Evolutionary conservation across 371 early-diverging fungal species (phyloP), one percentile per base, ranked within the genome.

Genomic region (Apophysomyces trapeziformis): DNA sequence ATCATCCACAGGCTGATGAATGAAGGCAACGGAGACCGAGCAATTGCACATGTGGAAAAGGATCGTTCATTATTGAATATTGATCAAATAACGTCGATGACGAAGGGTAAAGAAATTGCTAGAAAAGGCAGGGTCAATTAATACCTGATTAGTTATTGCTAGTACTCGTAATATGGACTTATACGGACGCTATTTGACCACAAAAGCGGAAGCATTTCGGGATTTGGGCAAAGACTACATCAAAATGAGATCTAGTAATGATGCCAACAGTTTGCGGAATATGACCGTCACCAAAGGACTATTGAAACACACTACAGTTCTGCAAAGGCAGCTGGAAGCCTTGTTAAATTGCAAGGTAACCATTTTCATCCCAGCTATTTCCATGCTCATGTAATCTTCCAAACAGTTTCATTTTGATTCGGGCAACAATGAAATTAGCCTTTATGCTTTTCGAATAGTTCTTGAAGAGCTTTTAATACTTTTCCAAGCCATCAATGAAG

Each of bases 401-500:
- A 58, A 13, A 8, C 47, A 61, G 61, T 70, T 77, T 58, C 81
- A 93, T 85, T 92, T 90, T 18, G 94, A 94, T 32, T 91, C 92
- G 36, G 83, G 93, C 35, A 92, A 95, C 77, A 95, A 95, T 71
- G 92, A 93, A 18, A 90, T 95, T 4, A 94, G 95, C 0, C 79
- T 95, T 32, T 88, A 90, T 58, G 93, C 95, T 3, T 96, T 92
- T 75, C 82, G 94, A 14, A 75, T 97, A 59, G 80, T 96, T 21
- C 77, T 96, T 18, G 91, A 92, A 32, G 98, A 98, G 70, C 84
- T 95, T 75, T 77, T 97, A 58, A 83, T 85, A 9, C 80, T 96
- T 16, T 96, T 95, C 76, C 93, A 93, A 73, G 85, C 92, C 3
- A 81, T 95, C 77, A 98, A 96, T 73, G 95, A 95, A 73, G 95